Base-by-base conservation (phyloP, 2,329 filamentous ascomycete species). In the Ceratocystis variospora region DNA sequence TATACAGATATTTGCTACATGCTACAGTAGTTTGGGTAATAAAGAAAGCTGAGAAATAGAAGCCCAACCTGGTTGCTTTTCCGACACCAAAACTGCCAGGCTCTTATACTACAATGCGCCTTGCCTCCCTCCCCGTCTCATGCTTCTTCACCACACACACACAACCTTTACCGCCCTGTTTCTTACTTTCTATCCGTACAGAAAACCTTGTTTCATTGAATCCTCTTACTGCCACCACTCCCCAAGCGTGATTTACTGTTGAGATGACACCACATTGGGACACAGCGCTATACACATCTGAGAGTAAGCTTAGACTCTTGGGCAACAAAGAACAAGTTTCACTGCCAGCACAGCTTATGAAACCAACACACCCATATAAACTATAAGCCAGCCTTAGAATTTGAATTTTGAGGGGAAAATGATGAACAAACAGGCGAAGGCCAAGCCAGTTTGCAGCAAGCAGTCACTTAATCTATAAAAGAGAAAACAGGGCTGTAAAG, bases 401-500 rank as follows among this genome's bases (percentile, higher is more conserved):
- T 17, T 4, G 19, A 5, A 50, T 17, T 22, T 10, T 50, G 17
- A 22, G n/a, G 19, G 50, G 17, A 55, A 22, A 50, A 19, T 17
- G 45, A 5, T 19, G 45, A n/a, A 48, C 7, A 48, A n/a, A n/a
- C 7, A n/a, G 10, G 17, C 17, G 15, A 19, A n/a, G n/a, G 6
- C 5, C 7, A 50, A 19, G 46, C 2, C 17, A 50, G 19, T 50
- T 50, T 50, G 46, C 46, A 3, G 19, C 17, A 50, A 22, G 15
- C 6, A 19, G 46, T 50, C 25, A 55, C 10, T 3, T 19, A 28
- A 0, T 55, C 50, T 55, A 55, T 12, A 55, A 55, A 55, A 22
- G 50, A 55, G 50, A 55, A 55, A 55, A 55, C 50, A 55, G 50
- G 50, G 50, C 50, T 55, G n/a, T 50, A 17, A 55, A n/a, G 45